Base-by-base conservation (phyloP, 176 grass and related monocot species). In the Oryza glaberrima region DNA sequence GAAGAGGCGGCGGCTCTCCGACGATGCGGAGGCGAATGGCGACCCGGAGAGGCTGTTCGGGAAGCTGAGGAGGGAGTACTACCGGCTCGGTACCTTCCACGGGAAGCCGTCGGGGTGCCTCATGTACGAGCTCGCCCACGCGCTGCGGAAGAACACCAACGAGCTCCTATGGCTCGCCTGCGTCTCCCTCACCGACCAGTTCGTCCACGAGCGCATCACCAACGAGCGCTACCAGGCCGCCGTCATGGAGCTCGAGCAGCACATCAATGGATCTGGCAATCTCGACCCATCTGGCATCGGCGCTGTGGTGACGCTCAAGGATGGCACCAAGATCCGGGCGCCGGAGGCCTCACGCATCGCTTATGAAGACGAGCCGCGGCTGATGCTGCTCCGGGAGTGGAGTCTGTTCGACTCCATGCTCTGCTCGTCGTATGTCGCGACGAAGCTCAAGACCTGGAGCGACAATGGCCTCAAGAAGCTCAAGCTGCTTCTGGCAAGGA, bases 381-480 rank as follows among this genome's bases (percentile, higher is more conserved):
- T 95, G 11, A 95, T 98, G 93, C 89, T 98, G 20, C 87, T 95
- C 1, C 68, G 93, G 19, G 91, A 98, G 69, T 98, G 91, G 95
- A 98, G 67, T 81, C 17, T 98, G 20, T 98, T 88, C 5, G 95
- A 98, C 74, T 98, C 95, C 19, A 98, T 98, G 95, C 70, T 95
- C 22, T 92, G 93, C 72, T 98, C 95, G n/a, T 93, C 93, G 1
- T 98, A 98, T 41, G 88, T 93, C 7, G 95, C 91, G 15, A 98
- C 95, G 1, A 98, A 93, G 73, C 76, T 98, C 78, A 93, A 93
- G 75, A 95, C 91, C 16, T 98, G 93, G 95, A 98, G 85, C 0
- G 95, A 98, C 83, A 98, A 98, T 6, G 95, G 93, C 9, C 87
- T 95, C 73, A 95, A 98, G 87, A 98, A 98, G 41, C 83, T 98